phyloP scores from a whole-genome alignment of 2,329 filamentous ascomycete genomes.

The Zelopaecilomyces penicillatus region DNA sequence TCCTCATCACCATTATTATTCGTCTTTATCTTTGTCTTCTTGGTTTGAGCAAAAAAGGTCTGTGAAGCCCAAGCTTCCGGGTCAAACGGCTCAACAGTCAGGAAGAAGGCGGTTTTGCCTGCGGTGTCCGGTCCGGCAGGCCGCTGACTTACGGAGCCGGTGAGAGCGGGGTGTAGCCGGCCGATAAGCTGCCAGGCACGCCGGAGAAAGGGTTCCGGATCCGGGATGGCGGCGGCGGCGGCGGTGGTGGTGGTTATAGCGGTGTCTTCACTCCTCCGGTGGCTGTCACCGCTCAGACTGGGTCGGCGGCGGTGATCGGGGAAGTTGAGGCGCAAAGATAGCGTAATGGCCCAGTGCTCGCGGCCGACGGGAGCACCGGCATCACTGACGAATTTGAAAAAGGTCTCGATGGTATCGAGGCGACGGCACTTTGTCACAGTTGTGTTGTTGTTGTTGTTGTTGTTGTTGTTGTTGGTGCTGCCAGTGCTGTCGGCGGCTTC shows the following conservation, averaged over 20 bases:
- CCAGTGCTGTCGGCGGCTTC: too few species aligned
- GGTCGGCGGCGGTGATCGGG: background rate
- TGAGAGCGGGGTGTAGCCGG: constrained; percentile 13
- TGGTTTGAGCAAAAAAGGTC: constrained; percentile 6
- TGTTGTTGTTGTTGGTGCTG: constrained; percentile 2
- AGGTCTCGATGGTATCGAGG: constrained; percentile 16
- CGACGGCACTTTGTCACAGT: background rate
- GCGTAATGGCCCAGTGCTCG: constrained; percentile 24
- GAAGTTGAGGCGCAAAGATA: constrained; percentile 9
- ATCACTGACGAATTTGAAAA: constrained; percentile 23
- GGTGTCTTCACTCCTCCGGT: too few species aligned
- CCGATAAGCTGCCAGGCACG: constrained; percentile 12
- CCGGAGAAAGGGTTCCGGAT: constrained; percentile 10
- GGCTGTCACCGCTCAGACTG: too few species aligned
- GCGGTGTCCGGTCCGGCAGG: background rate
- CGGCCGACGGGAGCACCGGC: constrained; percentile 16
- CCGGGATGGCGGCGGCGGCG: constrained; percentile 11
- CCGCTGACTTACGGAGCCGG: background rate
- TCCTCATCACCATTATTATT: background rate
- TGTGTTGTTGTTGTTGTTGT: constrained; percentile 2
- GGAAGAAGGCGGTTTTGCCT: background rate
- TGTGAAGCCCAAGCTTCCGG: constrained; percentile 5
- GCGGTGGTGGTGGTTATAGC: too few species aligned
- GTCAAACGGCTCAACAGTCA: constrained; percentile 5
- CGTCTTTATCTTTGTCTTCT: background rate